phyloP scores from a whole-genome alignment of 2,329 filamentous ascomycete species.

The Scortechinia acanthostroma region DNA sequence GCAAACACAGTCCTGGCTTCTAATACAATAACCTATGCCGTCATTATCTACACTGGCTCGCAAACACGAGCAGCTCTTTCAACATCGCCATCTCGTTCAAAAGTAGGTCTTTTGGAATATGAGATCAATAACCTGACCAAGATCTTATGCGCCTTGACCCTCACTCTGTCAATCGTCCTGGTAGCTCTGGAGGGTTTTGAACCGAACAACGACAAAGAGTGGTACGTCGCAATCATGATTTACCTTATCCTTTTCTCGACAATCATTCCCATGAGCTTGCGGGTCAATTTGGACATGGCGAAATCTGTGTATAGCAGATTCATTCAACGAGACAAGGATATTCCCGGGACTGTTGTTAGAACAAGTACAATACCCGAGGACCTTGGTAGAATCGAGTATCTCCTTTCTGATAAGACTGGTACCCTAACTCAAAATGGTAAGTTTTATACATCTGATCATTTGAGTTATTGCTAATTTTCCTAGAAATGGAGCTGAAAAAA shows the following conservation, averaged over 20 bases:
- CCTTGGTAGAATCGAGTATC: slow-evolving; percentile 87
- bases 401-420: slow-evolving; percentile 96
- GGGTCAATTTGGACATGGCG: slow-evolving; percentile 93
- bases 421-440: slow-evolving; percentile 78
- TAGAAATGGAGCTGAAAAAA: slow-evolving; percentile 95
- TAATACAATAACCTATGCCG: slow-evolving; percentile 78
- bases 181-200: slow-evolving; percentile 82
- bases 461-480: not conserved
- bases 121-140: slow-evolving; percentile 98
- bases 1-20: slow-evolving; percentile 95
- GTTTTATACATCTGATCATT: not conserved
- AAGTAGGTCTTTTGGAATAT: slow-evolving; percentile 85
- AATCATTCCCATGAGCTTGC: slow-evolving; percentile 92
- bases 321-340: slow-evolving; percentile 84
- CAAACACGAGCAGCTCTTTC: slow-evolving; percentile 91
- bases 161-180: slow-evolving; percentile 78
- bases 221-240: slow-evolving; percentile 98
- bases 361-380: slow-evolving; percentile 98
- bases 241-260: slow-evolving; percentile 98
- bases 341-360: slow-evolving; percentile 83
- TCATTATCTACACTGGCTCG: slow-evolving; percentile 87
- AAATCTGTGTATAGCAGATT: slow-evolving; percentile 95
- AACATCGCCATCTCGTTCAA: slow-evolving; percentile 83
- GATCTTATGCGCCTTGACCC: slow-evolving; percentile 82
- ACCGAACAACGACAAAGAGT: slow-evolving; percentile 47